Conservation (phyloP, 129 eudicot species). For the Chrysanthemum seticuspe region DNA sequence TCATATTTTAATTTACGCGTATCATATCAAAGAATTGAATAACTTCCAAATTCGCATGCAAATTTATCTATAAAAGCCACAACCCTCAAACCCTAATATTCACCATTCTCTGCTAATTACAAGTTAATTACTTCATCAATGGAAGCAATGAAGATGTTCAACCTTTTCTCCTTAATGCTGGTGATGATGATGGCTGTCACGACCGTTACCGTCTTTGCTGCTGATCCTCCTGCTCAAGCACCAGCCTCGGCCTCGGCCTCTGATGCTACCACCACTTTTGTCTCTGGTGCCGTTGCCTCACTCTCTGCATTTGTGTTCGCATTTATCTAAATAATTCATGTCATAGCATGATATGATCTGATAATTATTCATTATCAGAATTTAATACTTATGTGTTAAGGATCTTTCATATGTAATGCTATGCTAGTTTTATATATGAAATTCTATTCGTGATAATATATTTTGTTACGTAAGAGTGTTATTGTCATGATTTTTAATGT, state of each 20-base stretch:
- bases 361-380: too few species aligned
- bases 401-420: too few species aligned
- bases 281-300: constrained; percentile 19
- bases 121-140: constrained; percentile 9
- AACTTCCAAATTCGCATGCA: too few species aligned
- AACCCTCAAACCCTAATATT: not conserved
- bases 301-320: constrained; percentile 28
- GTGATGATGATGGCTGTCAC: constrained; percentile 19
- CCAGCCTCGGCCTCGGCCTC: constrained; percentile 17
- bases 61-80: constrained; percentile 14
- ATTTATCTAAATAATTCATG: constrained; percentile 12
- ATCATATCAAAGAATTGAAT: too few species aligned
- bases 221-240: constrained; percentile 28
- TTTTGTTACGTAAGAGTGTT: too few species aligned
- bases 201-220: constrained; percentile 22
- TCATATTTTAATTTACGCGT: too few species aligned
- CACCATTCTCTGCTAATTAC: not conserved
- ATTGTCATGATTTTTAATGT: too few species aligned
- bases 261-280: constrained; percentile 22
- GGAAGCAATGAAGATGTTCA: constrained; percentile 27
- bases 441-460: too few species aligned
- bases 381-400: too few species aligned
- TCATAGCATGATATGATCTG: too few species aligned
- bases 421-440: too few species aligned
- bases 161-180: constrained; percentile 17